Percentiles rank a stretch among this genome's conserved stretches.
phyloP scores from a whole-genome alignment of 140 eudicot genomes.

The Ambrosia hybrid region DNA sequence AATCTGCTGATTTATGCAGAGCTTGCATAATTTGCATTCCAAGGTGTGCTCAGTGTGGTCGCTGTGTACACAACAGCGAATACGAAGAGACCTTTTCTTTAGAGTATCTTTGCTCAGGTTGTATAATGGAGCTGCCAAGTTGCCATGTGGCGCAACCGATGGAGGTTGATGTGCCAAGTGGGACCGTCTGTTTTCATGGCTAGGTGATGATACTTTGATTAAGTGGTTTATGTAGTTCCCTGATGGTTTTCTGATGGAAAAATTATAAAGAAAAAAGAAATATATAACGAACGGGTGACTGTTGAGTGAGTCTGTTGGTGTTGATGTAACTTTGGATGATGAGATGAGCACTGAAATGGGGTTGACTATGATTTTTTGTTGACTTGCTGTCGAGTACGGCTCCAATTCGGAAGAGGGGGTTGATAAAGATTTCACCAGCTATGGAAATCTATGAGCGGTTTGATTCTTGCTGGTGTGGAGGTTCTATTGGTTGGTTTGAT shows the following conservation, averaged over 20 bases:
- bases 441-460: not conserved
- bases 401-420: not conserved
- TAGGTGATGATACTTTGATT: conserved; percentile 23
- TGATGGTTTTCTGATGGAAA: not conserved
- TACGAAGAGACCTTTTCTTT: conserved; percentile 76
- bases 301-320: conserved; percentile 1
- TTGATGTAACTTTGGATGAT: conserved; percentile 4
- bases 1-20: conserved; percentile 47
- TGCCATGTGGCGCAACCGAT: conserved; percentile 39
- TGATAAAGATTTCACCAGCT: not conserved
- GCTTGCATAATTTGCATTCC: conserved; percentile 79
- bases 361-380: conserved; percentile 4
- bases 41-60: conserved; percentile 77
- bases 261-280: not conserved
- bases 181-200: conserved; percentile 32
- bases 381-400: conserved; percentile 17
- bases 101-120: conserved; percentile 63
- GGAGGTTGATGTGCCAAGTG: conserved; percentile 30
- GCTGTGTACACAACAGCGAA: conserved; percentile 60
- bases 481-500: not conserved
- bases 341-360: not conserved
- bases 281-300: not conserved
- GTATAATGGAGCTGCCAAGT: conserved; percentile 41
- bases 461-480: not conserved
- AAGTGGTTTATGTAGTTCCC: conserved; percentile 2